These are phyloP conservation scores for Suhomyces sp. DNA, from an alignment of 805 yeast genomes.

Conservation along the genomic window DNA sequence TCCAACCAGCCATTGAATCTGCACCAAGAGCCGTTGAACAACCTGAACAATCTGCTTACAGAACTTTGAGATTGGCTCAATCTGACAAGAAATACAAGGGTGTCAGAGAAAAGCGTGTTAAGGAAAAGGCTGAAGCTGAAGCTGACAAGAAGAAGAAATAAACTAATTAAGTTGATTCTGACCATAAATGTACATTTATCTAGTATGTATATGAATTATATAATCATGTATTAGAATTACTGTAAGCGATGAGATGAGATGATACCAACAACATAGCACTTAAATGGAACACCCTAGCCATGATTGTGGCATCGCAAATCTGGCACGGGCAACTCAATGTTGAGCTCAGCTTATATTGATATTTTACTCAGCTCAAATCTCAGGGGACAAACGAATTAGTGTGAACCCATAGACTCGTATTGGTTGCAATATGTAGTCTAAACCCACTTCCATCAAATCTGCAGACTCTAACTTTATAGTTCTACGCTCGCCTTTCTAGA, in stretches of 20 bases:
- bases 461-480: background rate
- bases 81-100: slow-evolving; percentile 92
- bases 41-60: slow-evolving; percentile 73
- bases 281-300: background rate
- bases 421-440: background rate
- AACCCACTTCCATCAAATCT: no score
- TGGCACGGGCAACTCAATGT: background rate
- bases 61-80: slow-evolving; percentile 94
- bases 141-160: slow-evolving; percentile 96
- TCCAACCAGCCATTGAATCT: slow-evolving; percentile 67
- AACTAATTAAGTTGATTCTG: slow-evolving; percentile 19
- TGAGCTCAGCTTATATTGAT: background rate
- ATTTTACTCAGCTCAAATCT: background rate
- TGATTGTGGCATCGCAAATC: background rate
- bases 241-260: background rate
- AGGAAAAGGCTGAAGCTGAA: slow-evolving; percentile 97
- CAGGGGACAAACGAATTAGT: no score
- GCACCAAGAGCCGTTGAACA: slow-evolving; percentile 87
- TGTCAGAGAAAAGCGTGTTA: slow-evolving; percentile 96
- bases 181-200: slow-evolving; percentile 8
- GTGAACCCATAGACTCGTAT: background rate
- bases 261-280: background rate
- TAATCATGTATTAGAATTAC: slow-evolving; percentile 2
- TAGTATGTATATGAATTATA: slow-evolving; percentile 6
- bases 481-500: background rate